A percentile compares a stretch with the other conserved stretches of the same genome.
These are phyloP conservation scores for Penicillium samsonianum DNA, from an alignment of 495 filamentous ascomycete genomes.

Conservation along the genomic window DNA sequence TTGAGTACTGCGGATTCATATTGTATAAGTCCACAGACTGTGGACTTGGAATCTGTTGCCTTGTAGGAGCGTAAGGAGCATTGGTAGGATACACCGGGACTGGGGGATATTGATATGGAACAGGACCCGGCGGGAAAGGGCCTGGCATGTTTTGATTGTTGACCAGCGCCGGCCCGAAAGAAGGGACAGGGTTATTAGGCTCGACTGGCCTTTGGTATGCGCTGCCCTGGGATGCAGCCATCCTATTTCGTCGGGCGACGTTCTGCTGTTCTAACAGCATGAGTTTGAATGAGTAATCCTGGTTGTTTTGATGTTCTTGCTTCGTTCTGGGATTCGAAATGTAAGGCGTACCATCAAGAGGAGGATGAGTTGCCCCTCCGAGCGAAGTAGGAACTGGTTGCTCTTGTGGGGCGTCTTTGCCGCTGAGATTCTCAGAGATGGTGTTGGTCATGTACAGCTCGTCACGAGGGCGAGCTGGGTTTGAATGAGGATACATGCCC, in stretches of 20 bases:
- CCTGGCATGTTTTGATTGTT: too few species aligned
- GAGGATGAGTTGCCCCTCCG: neutral
- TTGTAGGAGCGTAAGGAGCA: neutral
- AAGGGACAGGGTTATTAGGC: neutral
- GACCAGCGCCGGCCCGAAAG: neutral
- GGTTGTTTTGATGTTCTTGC: neutral
- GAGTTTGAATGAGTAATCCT: neutral
- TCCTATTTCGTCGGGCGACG: neutral
- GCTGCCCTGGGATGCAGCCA: neutral
- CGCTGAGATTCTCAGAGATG: slow-evolving; percentile 2
- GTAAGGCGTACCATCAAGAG: neutral
- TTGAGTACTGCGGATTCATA: neutral
- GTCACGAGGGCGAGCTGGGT: neutral
- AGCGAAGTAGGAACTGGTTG: neutral
- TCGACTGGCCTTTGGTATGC: neutral
- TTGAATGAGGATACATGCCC: neutral
- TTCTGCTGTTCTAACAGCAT: slow-evolving; percentile 3
- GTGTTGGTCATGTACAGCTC: slow-evolving; percentile 8
- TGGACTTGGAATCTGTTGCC: neutral
- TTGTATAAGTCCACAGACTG: neutral
- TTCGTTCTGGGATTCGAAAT: neutral
- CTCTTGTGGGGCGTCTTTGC: neutral
- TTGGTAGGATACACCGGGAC: neutral
- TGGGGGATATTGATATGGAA: neutral
- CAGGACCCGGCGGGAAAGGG: neutral